Evolutionary conservation across 1,284 basidiomycete species (phyloP), one percentile per base, ranked within the genome.

Genomic region (Boletus sp.): DNA sequence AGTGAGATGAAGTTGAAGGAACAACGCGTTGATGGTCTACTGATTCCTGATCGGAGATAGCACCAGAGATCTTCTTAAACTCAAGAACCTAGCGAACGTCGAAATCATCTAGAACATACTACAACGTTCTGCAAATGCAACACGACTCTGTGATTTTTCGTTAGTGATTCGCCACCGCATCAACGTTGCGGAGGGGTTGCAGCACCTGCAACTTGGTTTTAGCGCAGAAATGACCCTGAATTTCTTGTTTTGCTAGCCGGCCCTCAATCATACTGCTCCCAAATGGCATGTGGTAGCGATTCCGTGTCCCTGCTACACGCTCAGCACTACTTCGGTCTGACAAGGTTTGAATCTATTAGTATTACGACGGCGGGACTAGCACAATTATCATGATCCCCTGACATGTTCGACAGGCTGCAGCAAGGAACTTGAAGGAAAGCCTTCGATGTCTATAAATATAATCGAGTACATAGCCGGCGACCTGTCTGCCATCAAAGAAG

Each of bases 401-500:
- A 50, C 36, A n/a, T 29, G 39, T 18, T 27, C 9, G 36, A 44
- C 37, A 43, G 31, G 46, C 29, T 22, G 46, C 20, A 51, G 13
- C n/a, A 36, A 27, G 42, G 37, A 66, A 43, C 42, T 39, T n/a
- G 35, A 46, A 54, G 36, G 48, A 35, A 46, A 41, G 33, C 27
- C 39, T 41, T 37, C 37, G 46, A 42, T 46, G 24, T 12, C 35
- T 36, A 33, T 31, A 31, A 31, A 31, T 31, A 31, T 36, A 36
- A 49, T 16, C 11, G 36, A 35, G 20, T 8, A 35, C 35, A 35
- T 35, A 18, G 36, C 29, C 44, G 24, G 41, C 41, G 27, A 41
- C 37, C 46, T 46, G 35, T 48, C 15, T 46, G 15, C 33, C 54
- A 57, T 41, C 31, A 56, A 53, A 22, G 59, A 67, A 62, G 56